phyloP scores from a whole-genome alignment of 106 monocot genomes.

The Allium sativum region DNA sequence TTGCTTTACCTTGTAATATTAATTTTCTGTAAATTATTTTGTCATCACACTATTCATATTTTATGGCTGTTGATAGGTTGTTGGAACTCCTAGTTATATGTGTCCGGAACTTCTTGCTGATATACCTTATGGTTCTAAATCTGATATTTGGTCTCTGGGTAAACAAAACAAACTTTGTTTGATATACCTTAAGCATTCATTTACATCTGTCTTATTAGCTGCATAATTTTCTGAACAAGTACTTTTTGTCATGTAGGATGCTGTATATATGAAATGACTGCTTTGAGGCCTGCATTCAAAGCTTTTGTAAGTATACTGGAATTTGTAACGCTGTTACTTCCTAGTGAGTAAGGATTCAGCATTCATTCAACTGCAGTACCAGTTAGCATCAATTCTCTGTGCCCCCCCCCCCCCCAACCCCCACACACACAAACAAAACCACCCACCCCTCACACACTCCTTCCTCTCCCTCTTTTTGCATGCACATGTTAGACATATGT shows the following conservation, averaged over 20 bases:
- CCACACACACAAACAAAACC: too few relatives aligned
- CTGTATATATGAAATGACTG: slow-evolving; percentile 99
- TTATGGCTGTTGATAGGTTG: slow-evolving; percentile 42
- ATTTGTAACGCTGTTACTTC: neutral
- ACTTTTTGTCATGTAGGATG: slow-evolving; percentile 45
- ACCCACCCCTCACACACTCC: too few relatives aligned
- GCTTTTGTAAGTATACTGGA: slow-evolving; percentile 73
- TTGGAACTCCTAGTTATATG: slow-evolving; percentile 99
- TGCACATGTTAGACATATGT: too few relatives aligned
- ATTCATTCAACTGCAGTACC: too few relatives aligned
- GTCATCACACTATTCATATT: neutral
- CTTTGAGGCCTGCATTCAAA: slow-evolving; percentile 89
- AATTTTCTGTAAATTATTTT: neutral
- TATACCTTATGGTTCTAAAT: slow-evolving; percentile 96
- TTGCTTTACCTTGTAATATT: neutral
- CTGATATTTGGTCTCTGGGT: slow-evolving; percentile 99
- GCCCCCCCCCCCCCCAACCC: neutral
- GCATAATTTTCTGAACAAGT: neutral
- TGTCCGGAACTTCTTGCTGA: slow-evolving; percentile 99
- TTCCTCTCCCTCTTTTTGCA: too few relatives aligned
- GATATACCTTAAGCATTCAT: neutral
- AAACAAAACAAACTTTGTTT: slow-evolving; percentile 1
- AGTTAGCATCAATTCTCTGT: neutral
- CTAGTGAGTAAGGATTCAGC: too few relatives aligned
- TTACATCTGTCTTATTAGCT: neutral